Conservation (phyloP, 139 green algal genomes). For the Haematococcus sp. region DNA sequence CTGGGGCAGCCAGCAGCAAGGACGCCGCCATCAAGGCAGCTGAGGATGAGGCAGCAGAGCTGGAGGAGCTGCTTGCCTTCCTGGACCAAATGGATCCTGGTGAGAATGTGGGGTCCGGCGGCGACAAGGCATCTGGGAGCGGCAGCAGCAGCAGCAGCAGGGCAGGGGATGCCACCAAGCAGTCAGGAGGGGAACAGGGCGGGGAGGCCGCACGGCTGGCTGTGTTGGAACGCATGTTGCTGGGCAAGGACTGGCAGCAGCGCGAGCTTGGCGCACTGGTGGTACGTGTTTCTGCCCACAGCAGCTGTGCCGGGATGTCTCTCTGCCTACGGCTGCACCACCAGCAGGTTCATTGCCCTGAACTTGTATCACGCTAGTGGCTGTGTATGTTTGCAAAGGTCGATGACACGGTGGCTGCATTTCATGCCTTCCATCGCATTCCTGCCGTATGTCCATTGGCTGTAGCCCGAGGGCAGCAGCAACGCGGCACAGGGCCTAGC, state of each 20-base stretch:
- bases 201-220: conserved; percentile 38
- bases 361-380: too few relatives aligned
- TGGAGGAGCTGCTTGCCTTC: background rate
- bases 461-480: background rate
- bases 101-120: background rate
- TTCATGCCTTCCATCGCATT: too few relatives aligned
- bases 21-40: background rate
- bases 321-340: too few relatives aligned
- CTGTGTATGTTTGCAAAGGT: too few relatives aligned
- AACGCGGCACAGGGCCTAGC: background rate
- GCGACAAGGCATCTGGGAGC: too few relatives aligned
- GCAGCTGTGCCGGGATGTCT: background rate
- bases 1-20: background rate
- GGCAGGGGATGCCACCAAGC: background rate
- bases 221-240: conserved; percentile 32
- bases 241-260: conserved; percentile 43
- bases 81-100: conserved; percentile 7
- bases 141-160: conserved; percentile 18
- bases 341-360: too few relatives aligned
- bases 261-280: conserved; percentile 30
- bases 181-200: conserved; percentile 1
- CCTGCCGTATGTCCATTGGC: background rate
- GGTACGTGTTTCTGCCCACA: background rate
- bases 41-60: background rate
- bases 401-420: too few relatives aligned